These are phyloP conservation scores for Wickerhamiella nectarea DNA, from an alignment of 805 yeast genomes.

Conservation along the genomic window DNA sequence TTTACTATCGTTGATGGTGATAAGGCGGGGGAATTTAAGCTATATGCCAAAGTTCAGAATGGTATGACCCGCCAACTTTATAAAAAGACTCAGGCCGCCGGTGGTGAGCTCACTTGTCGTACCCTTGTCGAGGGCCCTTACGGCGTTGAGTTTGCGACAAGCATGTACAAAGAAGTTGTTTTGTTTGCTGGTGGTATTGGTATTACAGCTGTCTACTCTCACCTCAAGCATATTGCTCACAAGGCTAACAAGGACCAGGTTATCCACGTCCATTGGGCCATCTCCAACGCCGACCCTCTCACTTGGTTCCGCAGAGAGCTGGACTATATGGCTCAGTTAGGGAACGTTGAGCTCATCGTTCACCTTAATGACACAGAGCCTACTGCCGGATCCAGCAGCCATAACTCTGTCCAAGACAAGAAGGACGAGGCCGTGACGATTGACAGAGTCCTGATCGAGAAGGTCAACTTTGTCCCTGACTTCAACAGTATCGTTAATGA, in stretches of 20 bases:
- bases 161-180: constrained; percentile 29
- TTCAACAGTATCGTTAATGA: constrained; percentile 29
- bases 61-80: constrained; percentile 36
- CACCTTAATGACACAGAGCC: constrained; percentile 5
- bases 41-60: constrained; percentile 27
- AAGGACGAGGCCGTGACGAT: not conserved
- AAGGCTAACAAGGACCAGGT: constrained; percentile 10
- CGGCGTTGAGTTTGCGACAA: constrained; percentile 32
- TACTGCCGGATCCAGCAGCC: not conserved
- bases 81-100: constrained; percentile 28
- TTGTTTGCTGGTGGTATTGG: constrained; percentile 49
- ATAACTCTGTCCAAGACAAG: not conserved
- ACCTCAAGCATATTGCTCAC: constrained; percentile 28
- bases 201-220: constrained; percentile 38
- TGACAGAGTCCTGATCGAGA: not conserved
- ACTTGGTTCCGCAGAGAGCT: constrained; percentile 37
- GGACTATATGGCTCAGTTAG: constrained; percentile 18
- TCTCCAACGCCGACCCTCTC: constrained; percentile 39
- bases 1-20: constrained; percentile 32
- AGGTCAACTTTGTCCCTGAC: constrained; percentile 25
- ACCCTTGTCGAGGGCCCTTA: constrained; percentile 52
- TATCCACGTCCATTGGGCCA: constrained; percentile 45
- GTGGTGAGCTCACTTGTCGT: constrained; percentile 19
- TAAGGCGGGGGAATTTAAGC: constrained; percentile 15
- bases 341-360: constrained; percentile 11